phyloP scores from a whole-genome alignment of 768 basidiomycete genomes.

The Boletus patriciae region DNA sequence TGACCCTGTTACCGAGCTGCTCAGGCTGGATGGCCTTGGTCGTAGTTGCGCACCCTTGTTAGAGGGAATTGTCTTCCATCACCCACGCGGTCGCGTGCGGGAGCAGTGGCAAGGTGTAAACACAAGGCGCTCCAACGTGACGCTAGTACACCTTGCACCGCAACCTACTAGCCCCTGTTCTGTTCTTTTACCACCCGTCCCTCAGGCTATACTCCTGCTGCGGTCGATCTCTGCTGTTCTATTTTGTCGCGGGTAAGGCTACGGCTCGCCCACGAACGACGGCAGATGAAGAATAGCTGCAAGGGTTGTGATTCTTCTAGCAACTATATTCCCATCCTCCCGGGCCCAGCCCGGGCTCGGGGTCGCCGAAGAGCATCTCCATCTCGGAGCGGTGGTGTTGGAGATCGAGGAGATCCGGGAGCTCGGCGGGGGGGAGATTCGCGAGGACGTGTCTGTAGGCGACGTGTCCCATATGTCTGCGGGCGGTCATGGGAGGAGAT shows the following conservation, averaged over 20 bases:
- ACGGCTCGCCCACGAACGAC: neutral
- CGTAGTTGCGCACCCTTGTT: conserved; percentile 24
- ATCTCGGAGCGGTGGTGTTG: neutral
- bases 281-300: neutral
- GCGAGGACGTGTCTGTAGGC: conserved; percentile 52
- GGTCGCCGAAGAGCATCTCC: conserved; percentile 1
- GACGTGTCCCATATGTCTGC: conserved; percentile 56
- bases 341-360: conserved; percentile 10
- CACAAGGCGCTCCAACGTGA: conserved; percentile 68
- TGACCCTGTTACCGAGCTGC: conserved; percentile 21
- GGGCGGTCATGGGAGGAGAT: conserved; percentile 67
- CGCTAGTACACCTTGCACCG: conserved; percentile 55
- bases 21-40: conserved; percentile 25
- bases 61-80: conserved; percentile 25
- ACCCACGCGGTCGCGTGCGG: conserved; percentile 15
- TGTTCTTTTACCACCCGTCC: conserved; percentile 52
- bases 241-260: neutral
- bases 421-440: conserved; percentile 51
- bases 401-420: conserved; percentile 22
- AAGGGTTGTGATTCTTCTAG: neutral
- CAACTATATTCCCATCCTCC: neutral
- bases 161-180: conserved; percentile 46
- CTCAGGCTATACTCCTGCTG: conserved; percentile 61
- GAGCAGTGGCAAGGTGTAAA: no score
- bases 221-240: conserved; percentile 30